phyloP scores from a whole-genome alignment of 2,329 filamentous ascomycete genomes.

The Neofusicoccum kwambonambiense region DNA sequence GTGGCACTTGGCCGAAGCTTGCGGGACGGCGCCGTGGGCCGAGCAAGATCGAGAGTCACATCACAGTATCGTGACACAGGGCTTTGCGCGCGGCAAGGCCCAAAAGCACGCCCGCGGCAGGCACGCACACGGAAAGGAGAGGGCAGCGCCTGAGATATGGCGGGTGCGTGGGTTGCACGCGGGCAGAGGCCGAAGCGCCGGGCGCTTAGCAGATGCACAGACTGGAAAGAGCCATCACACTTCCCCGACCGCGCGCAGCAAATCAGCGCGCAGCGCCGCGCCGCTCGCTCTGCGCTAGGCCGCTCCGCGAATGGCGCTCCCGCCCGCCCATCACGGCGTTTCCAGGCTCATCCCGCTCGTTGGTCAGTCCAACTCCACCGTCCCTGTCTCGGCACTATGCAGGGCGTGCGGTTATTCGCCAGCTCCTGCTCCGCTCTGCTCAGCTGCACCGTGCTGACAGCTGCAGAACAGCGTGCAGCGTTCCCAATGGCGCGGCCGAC shows the following conservation, averaged over 20 bases:
- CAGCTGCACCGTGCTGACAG: constrained; percentile 16
- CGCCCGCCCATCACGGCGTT: constrained; percentile 6
- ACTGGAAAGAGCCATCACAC: constrained; percentile 12
- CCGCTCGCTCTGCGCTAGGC: neutral
- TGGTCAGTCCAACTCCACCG: constrained; percentile 1
- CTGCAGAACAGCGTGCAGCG: constrained; percentile 13
- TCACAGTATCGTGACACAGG: constrained; percentile 11
- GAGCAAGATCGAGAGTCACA: constrained; percentile 1
- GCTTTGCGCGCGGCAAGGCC: constrained; percentile 5
- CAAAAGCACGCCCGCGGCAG: neutral
- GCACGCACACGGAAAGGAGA: neutral
- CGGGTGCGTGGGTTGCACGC: constrained; percentile 10
- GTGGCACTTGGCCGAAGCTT: constrained; percentile 8
- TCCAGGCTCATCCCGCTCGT: neutral
- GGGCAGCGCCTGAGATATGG: constrained; percentile 4
- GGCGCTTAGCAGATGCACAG: constrained; percentile 16
- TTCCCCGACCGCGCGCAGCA: neutral
- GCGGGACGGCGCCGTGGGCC: neutral
- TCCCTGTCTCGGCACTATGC: constrained; percentile 15
- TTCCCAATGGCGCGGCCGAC: constrained; percentile 5
- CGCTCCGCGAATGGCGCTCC: constrained; percentile 2
- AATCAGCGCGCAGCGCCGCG: neutral
- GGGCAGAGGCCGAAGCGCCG: constrained; percentile 11
- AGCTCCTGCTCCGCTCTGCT: constrained; percentile 9
- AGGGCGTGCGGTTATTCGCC: constrained; percentile 10